Conservation (phyloP, 2,329 filamentous ascomycete genomes). For the Grosmannia penicillata region DNA sequence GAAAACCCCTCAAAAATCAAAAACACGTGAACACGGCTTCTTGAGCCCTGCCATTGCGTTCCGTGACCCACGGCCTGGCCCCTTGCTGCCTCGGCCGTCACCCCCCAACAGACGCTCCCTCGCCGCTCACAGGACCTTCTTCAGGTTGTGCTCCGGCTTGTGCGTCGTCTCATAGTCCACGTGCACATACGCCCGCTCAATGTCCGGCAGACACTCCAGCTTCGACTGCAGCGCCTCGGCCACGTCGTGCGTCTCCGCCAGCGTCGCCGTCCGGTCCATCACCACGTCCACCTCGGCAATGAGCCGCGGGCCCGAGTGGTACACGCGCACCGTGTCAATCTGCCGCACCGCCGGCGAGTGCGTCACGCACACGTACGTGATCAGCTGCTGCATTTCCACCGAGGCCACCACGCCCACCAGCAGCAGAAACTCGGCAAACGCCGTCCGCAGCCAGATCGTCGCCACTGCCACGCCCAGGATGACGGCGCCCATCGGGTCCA, state of each 20-base stretch:
- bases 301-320: conserved; percentile 75
- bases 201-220: conserved; percentile 77
- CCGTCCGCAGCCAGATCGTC: conserved; percentile 68
- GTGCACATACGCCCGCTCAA: conserved; percentile 91
- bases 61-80: too few relatives aligned
- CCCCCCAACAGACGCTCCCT: too few relatives aligned
- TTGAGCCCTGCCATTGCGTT: too few relatives aligned
- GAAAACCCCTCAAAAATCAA: too few relatives aligned
- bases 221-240: conserved; percentile 91
- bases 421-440: conserved; percentile 78
- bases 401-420: conserved; percentile 81
- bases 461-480: conserved; percentile 67
- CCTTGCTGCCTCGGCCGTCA: too few relatives aligned
- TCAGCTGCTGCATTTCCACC: conserved; percentile 76
- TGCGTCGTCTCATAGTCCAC: conserved; percentile 96
- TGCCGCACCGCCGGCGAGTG: conserved; percentile 68
- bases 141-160: conserved; percentile 64
- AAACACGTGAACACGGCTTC: too few relatives aligned
- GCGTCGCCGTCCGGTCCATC: conserved; percentile 61
- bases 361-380: conserved; percentile 92
- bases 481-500: conserved; percentile 86
- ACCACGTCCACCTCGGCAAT: conserved; percentile 95
- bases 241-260: conserved; percentile 76
- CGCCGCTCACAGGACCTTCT: conserved; percentile 42
- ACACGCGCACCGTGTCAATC: conserved; percentile 91